phyloP scores from a whole-genome alignment of 228 moss, liverwort and hornwort genomes.

The Sphagnum fallax region DNA sequence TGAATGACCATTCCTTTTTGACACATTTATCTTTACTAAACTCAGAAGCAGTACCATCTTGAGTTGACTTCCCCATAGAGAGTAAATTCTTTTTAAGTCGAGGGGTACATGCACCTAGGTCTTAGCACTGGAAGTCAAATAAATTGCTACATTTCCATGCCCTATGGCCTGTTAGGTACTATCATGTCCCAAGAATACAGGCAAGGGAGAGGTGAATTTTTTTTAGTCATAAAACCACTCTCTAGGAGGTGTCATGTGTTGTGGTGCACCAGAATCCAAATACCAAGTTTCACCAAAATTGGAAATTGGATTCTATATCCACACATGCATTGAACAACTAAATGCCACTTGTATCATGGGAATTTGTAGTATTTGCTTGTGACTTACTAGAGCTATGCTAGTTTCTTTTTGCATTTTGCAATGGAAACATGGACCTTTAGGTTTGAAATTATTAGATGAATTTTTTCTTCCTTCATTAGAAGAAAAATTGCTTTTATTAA shows the following conservation, averaged over 20 bases:
- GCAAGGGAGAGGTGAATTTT: neutral
- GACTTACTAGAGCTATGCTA: neutral
- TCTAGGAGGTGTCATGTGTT: neutral
- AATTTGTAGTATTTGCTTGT: neutral
- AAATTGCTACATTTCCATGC: neutral
- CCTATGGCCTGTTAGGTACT: neutral
- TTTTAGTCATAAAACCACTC: neutral
- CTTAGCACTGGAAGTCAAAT: neutral
- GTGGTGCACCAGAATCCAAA: neutral
- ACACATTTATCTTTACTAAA: neutral
- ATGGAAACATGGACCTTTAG: too few relatives aligned
- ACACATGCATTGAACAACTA: neutral
- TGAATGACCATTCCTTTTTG: neutral
- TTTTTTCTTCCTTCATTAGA: too few relatives aligned
- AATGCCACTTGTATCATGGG: neutral
- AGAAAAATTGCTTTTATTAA: too few relatives aligned
- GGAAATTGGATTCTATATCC: neutral
- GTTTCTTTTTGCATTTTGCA: too few relatives aligned
- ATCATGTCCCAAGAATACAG: neutral
- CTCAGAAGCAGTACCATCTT: neutral
- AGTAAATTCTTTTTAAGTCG: too few relatives aligned
- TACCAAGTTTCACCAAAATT: neutral
- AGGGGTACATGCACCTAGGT: neutral
- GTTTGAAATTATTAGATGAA: too few relatives aligned
- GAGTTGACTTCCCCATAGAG: too few relatives aligned